phyloP scores from a whole-genome alignment of 345 rosid genomes.

The Dipteronia sinensis region DNA sequence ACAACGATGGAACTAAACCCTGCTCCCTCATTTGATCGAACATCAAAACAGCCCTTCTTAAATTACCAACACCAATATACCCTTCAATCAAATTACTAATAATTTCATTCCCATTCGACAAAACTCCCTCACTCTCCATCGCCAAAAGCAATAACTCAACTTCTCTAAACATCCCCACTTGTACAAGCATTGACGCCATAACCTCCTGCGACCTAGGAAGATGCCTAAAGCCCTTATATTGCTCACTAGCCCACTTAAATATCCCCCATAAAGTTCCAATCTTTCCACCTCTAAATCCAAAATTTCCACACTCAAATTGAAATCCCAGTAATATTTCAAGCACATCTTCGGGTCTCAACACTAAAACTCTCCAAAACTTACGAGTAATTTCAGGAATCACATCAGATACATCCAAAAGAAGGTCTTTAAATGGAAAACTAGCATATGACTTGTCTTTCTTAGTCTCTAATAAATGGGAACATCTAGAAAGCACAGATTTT shows the following conservation, averaged over 20 bases:
- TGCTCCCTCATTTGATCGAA: constrained; percentile 53
- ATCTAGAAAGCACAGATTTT: constrained; percentile 33
- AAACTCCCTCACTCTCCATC: constrained; percentile 44
- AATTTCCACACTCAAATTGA: constrained; percentile 41
- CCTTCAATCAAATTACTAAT: constrained; percentile 52
- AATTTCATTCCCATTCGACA: constrained; percentile 41
- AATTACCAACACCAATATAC: constrained; percentile 43
- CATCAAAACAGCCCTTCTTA: constrained; percentile 54
- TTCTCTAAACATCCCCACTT: constrained; percentile 59
- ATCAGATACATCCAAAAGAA: constrained; percentile 58
- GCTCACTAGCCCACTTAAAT: constrained; percentile 53
- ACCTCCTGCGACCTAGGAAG: constrained; percentile 50
- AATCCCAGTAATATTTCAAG: constrained; percentile 59
- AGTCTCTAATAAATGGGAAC: constrained; percentile 22
- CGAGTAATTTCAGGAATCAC: constrained; percentile 62
- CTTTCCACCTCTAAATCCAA: constrained; percentile 41
- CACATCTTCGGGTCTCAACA: constrained; percentile 56
- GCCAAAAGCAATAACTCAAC: constrained; percentile 55
- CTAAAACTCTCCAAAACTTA: constrained; percentile 45
- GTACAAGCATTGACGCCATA: constrained; percentile 60
- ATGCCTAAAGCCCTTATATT: constrained; percentile 56
- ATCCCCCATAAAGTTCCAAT: constrained; percentile 63
- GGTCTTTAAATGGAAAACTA: constrained; percentile 43
- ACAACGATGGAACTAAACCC: constrained; percentile 43
- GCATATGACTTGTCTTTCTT: constrained; percentile 27